Percentiles rank a stretch among this genome's conserved stretches.
These are phyloP conservation scores for Paramecium pentaurelia DNA, from an alignment of 73 alveolate genomes.

Conservation along the genomic window DNA sequence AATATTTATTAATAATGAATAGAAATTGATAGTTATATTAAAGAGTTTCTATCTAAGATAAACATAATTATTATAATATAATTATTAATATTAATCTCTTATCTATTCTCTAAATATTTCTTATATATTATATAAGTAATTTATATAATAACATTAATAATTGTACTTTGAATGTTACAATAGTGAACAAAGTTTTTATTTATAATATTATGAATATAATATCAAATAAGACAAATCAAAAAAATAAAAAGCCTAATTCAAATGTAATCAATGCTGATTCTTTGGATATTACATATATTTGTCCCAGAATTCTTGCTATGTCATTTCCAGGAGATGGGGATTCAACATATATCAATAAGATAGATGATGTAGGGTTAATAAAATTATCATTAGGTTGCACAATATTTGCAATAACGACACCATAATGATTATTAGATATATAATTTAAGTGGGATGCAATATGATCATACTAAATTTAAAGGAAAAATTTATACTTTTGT, in stretches of 20 bases:
- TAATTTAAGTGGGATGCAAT: slow-evolving; percentile 44
- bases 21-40: background rate
- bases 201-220: background rate
- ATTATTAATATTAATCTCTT: no score
- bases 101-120: no score
- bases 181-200: background rate
- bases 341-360: slow-evolving; percentile 48
- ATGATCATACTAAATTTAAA: slow-evolving; percentile 17
- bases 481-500: slow-evolving; percentile 52
- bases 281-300: slow-evolving; percentile 89
- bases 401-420: slow-evolving; percentile 22
- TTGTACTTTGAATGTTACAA: background rate
- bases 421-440: slow-evolving; percentile 31
- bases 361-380: slow-evolving; percentile 37
- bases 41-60: background rate
- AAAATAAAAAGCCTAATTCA: background rate
- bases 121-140: no score
- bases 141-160: no score
- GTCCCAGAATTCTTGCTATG: slow-evolving; percentile 90
- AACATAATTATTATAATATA: no score
- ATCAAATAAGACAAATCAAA: background rate
- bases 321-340: slow-evolving; percentile 90
- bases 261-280: background rate
- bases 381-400: background rate
- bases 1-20: background rate